A percentile compares a stretch with the other conserved stretches of the same genome.
Conservation (phyloP, 495 filamentous ascomycete species). For the Sabuloglossum arenarium region DNA sequence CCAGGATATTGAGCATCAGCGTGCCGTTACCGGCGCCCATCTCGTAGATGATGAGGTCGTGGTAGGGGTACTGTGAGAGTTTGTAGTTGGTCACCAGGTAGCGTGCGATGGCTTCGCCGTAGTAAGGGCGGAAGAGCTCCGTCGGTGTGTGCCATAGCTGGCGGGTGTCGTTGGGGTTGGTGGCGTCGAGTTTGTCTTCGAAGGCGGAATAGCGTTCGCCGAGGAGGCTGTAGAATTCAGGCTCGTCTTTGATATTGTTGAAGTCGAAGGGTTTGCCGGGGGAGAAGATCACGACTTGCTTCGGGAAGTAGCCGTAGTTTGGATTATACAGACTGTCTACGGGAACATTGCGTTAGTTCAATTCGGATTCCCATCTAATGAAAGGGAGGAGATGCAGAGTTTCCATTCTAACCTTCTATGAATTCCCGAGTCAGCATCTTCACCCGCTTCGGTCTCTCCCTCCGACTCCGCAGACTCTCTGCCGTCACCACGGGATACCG, state of each 20-base stretch:
- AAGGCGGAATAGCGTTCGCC: slow-evolving; percentile 69
- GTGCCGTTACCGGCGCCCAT: slow-evolving; percentile 96
- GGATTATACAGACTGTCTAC: slow-evolving; percentile 93
- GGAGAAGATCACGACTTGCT: slow-evolving; percentile 89
- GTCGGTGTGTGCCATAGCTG: slow-evolving; percentile 98
- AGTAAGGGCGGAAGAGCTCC: slow-evolving; percentile 89
- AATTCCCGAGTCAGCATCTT: slow-evolving; percentile 97
- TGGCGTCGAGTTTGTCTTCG: slow-evolving; percentile 65
- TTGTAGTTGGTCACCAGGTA: slow-evolving; percentile 94
- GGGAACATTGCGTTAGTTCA: background rate
- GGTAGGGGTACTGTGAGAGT: slow-evolving; percentile 78
- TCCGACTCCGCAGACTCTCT: slow-evolving; percentile 43
- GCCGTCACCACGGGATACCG: slow-evolving; percentile 71
- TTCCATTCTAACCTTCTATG: slow-evolving; percentile 77
- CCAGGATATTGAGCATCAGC: slow-evolving; percentile 91
- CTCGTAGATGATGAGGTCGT: slow-evolving; percentile 96
- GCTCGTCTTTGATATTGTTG: slow-evolving; percentile 54
- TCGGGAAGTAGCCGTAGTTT: slow-evolving; percentile 93
- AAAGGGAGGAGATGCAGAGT: too few species aligned
- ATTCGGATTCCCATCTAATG: too few species aligned
- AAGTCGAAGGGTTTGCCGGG: slow-evolving; percentile 90
- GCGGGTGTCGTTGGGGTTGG: slow-evolving; percentile 46
- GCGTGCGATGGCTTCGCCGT: slow-evolving; percentile 86
- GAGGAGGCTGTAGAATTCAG: slow-evolving; percentile 55
- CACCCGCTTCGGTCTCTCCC: slow-evolving; percentile 62